A percentile compares a stretch with the other conserved stretches of the same genome.
These are phyloP conservation scores for Corchorus olitorius DNA, from an alignment of 345 rosid genomes.

Conservation along the genomic window DNA sequence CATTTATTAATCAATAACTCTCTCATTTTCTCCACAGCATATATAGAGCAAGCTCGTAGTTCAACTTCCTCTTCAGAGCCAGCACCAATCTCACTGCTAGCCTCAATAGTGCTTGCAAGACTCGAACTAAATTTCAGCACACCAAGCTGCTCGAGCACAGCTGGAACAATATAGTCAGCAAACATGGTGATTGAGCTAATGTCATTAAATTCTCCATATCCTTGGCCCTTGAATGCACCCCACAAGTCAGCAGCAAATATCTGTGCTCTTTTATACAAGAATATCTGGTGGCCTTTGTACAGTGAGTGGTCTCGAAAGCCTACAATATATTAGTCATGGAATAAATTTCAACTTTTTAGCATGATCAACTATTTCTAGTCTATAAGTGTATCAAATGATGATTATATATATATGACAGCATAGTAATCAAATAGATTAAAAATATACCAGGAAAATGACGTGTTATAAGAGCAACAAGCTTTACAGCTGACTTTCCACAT, in stretches of 20 bases:
- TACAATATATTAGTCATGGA: conserved; percentile 24
- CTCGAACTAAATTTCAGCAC: conserved; percentile 65
- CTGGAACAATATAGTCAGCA: conserved; percentile 83
- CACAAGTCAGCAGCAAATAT: conserved; percentile 77
- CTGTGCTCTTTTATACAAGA: conserved; percentile 83
- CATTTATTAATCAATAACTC: conserved; percentile 54
- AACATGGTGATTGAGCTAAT: conserved; percentile 70
- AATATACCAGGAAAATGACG: conserved; percentile 68
- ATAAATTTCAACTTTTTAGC: conserved; percentile 11
- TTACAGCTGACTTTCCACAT: conserved; percentile 69
- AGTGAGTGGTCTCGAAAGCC: conserved; percentile 81
- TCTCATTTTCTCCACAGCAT: conserved; percentile 83
- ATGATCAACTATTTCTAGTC: not conserved
- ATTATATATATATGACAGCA: not conserved
- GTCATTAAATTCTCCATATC: conserved; percentile 71
- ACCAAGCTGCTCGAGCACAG: conserved; percentile 75
- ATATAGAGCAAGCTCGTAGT: conserved; percentile 74
- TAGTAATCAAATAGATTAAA: conserved; percentile 3
- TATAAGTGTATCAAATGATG: not conserved
- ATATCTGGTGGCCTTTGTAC: conserved; percentile 75
- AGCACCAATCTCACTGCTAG: conserved; percentile 52
- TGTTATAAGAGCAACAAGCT: conserved; percentile 70
- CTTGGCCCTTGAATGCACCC: conserved; percentile 82
- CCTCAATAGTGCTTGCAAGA: conserved; percentile 50
- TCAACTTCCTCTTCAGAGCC: conserved; percentile 88